These are phyloP conservation scores for Coelastrella sp. DNA, from an alignment of 139 green algal species.

Conservation along the genomic window DNA sequence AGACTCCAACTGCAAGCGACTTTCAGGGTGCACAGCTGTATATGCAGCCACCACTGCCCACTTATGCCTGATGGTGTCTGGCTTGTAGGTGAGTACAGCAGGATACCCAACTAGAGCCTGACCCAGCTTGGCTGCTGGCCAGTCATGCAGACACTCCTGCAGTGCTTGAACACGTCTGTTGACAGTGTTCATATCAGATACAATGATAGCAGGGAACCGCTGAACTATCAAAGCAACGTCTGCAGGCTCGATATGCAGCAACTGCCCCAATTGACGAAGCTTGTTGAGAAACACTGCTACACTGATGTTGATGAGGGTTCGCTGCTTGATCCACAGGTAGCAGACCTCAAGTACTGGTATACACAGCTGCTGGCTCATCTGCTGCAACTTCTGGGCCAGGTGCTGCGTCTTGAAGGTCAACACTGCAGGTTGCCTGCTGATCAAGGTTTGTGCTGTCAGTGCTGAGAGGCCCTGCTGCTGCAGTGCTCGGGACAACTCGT, in stretches of 20 bases:
- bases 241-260: not conserved
- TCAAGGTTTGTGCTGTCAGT: not conserved
- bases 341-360: not conserved
- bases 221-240: not conserved
- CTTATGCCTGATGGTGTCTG: slow-evolving; percentile 12
- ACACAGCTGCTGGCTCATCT: not conserved
- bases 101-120: not conserved
- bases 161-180: not conserved
- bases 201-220: not conserved
- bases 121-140: slow-evolving; percentile 1
- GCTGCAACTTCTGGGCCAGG: not conserved
- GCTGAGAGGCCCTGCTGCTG: not conserved
- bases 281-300: not conserved
- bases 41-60: not conserved
- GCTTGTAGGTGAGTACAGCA: not conserved
- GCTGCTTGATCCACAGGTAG: slow-evolving; percentile 1
- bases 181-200: not conserved
- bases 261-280: not conserved
- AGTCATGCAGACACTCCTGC: not conserved
- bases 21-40: not conserved
- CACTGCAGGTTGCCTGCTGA: slow-evolving; percentile 10
- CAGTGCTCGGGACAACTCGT: not conserved
- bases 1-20: not conserved
- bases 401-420: not conserved
- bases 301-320: not conserved